phyloP scores from a whole-genome alignment of 2,329 filamentous ascomycete genomes.

The Fusarium vanettenii region DNA sequence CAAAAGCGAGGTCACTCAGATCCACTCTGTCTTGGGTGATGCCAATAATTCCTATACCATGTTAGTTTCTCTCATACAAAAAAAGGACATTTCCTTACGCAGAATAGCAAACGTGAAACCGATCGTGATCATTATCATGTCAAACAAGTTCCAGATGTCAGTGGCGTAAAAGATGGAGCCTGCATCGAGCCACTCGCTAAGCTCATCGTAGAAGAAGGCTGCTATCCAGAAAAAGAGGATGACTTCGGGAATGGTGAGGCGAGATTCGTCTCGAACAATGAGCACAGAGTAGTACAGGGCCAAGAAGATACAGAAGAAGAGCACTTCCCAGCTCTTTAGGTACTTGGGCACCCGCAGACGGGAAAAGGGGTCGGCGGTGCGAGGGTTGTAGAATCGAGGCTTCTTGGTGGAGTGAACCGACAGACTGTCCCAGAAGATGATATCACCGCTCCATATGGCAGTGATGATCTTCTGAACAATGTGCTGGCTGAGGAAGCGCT shows the following conservation, averaged over 20 bases:
- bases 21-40: conserved; percentile 64
- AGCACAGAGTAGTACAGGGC: conserved; percentile 88
- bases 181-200: conserved; percentile 86
- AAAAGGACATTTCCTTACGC: conserved; percentile 62
- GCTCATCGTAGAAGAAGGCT: conserved; percentile 88
- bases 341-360: conserved; percentile 84
- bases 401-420: conserved; percentile 79
- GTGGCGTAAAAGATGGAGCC: conserved; percentile 87
- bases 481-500: conserved; percentile 84
- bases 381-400: conserved; percentile 78
- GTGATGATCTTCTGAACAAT: conserved; percentile 86
- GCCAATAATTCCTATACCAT: conserved; percentile 46
- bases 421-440: conserved; percentile 88
- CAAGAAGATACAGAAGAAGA: conserved; percentile 83
- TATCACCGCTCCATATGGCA: conserved; percentile 87
- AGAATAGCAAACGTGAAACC: conserved; percentile 77
- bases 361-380: conserved; percentile 77
- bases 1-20: conserved; percentile 84
- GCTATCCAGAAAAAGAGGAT: conserved; percentile 87
- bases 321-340: conserved; percentile 83
- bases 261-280: conserved; percentile 74
- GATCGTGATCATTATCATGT: conserved; percentile 79
- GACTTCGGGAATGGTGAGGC: conserved; percentile 76
- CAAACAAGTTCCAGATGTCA: conserved; percentile 84
- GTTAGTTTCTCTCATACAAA: conserved; percentile 2